These are phyloP conservation scores for Elongisporangium prolatum DNA, from an alignment of 352 stramenopile genomes.

Conservation along the genomic window DNA sequence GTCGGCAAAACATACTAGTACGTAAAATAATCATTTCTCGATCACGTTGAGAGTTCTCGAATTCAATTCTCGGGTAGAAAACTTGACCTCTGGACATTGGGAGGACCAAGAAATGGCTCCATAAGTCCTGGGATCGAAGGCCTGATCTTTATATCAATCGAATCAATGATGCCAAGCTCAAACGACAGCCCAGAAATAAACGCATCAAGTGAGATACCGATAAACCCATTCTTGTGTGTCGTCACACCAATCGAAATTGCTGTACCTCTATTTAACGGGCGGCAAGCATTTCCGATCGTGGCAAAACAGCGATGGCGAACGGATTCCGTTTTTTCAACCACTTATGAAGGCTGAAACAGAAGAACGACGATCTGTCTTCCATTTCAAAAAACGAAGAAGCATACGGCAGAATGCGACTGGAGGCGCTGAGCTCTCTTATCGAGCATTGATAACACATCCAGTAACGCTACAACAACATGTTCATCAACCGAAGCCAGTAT, in stretches of 20 bases:
- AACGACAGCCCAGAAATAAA: not conserved
- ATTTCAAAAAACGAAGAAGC: no score
- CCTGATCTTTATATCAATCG: not conserved
- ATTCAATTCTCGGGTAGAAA: not conserved
- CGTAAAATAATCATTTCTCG: not conserved
- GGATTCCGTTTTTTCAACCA: no score
- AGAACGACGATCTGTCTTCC: no score
- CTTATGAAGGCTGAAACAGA: no score
- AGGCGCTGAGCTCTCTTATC: no score
- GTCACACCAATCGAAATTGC: not conserved
- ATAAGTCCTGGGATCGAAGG: not conserved
- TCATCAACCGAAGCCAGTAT: no score
- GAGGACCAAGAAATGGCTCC: not conserved
- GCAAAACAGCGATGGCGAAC: no score
- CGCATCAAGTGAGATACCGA: not conserved
- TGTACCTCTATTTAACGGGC: no score
- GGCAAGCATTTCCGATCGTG: no score
- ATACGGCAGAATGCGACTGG: no score
- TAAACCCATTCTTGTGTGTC: not conserved
- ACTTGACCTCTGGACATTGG: not conserved
- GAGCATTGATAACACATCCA: no score
- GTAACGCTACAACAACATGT: no score
- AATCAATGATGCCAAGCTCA: not conserved
- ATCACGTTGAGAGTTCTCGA: not conserved
- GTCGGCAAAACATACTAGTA: not conserved